Evolutionary conservation across 1,284 basidiomycete species (phyloP).

Genomic region (Moniliophthora roreri): DNA sequence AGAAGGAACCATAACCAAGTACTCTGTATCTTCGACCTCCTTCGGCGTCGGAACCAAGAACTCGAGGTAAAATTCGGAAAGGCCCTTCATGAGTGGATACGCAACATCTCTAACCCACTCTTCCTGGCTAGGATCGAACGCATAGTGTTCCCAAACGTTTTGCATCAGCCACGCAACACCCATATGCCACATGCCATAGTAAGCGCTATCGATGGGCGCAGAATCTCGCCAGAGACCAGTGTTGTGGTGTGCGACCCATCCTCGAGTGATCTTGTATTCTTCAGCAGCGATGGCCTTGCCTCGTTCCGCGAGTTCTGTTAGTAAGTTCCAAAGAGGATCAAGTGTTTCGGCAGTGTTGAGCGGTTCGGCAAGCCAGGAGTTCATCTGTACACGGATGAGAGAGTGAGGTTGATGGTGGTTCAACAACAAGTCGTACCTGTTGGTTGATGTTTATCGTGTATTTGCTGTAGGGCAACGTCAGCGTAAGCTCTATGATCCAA

Average conservation of each 20-base stretch:
- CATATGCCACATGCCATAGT: constrained; percentile 22
- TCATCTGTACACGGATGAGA: constrained; percentile 10
- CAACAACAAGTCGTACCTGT: constrained; percentile 5
- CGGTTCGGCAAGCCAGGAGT: constrained; percentile 17
- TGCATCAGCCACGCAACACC: constrained; percentile 18
- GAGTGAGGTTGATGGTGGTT: neutral
- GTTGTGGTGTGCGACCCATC: constrained; percentile 14
- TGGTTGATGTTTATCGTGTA: constrained; percentile 18
- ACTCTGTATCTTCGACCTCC: constrained; percentile 12
- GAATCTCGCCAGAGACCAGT: constrained; percentile 13
- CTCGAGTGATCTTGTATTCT: constrained; percentile 17
- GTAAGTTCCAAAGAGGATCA: constrained; percentile 16
- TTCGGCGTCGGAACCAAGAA: constrained; percentile 13
- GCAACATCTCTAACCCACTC: constrained; percentile 15
- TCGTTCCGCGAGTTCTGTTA: constrained; percentile 16
- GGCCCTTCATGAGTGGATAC: constrained; percentile 20
- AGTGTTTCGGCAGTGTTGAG: constrained; percentile 17
- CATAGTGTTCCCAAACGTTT: constrained; percentile 19
- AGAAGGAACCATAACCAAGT: constrained; percentile 20
- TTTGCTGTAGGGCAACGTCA: constrained; percentile 4
- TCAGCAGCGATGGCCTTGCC: constrained; percentile 8
- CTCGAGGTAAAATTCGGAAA: constrained; percentile 20
- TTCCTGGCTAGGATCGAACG: constrained; percentile 17
- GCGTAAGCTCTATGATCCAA: neutral
- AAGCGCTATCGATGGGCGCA: constrained; percentile 19